phyloP scores from a whole-genome alignment of 371 early-diverging fungal genomes.

The Mucor sp. region DNA sequence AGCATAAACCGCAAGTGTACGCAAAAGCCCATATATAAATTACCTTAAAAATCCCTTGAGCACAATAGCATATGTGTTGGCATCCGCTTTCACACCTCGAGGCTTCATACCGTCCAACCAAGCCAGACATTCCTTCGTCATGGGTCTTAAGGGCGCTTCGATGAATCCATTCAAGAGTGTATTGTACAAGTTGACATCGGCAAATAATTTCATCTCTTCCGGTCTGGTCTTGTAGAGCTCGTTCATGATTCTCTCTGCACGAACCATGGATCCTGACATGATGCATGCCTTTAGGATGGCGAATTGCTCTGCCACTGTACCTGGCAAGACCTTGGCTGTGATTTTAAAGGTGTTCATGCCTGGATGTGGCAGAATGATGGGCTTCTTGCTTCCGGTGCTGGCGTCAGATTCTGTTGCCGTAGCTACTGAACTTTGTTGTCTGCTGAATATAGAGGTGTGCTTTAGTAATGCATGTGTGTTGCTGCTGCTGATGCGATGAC shows the following conservation, averaged over 20 bases:
- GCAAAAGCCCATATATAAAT: constrained; percentile 2
- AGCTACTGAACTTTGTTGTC: constrained; percentile 4
- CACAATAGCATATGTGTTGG: constrained; percentile 77
- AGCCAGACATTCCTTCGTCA: constrained; percentile 63
- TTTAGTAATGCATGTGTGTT: not conserved
- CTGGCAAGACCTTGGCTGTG: constrained; percentile 39
- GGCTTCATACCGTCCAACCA: constrained; percentile 75
- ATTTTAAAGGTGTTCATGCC: constrained; percentile 28
- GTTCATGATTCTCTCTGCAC: constrained; percentile 80
- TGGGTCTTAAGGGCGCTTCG: constrained; percentile 39
- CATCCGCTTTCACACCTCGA: constrained; percentile 60
- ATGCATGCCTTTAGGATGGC: constrained; percentile 77
- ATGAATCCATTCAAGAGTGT: constrained; percentile 79
- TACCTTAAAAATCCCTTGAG: constrained; percentile 73
- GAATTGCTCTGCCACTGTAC: constrained; percentile 47
- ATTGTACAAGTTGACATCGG: constrained; percentile 81
- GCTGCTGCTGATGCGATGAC: not conserved
- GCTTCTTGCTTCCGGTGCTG: not conserved
- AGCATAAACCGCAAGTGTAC: not conserved
- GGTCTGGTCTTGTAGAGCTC: constrained; percentile 65
- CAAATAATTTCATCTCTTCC: constrained; percentile 69
- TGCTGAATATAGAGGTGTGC: not conserved
- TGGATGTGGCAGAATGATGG: constrained; percentile 45
- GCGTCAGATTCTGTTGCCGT: not conserved
- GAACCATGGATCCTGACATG: constrained; percentile 67